Evolutionary conservation across 140 eudicot species (phyloP).

Genomic region (Bidens hawaiensis): DNA sequence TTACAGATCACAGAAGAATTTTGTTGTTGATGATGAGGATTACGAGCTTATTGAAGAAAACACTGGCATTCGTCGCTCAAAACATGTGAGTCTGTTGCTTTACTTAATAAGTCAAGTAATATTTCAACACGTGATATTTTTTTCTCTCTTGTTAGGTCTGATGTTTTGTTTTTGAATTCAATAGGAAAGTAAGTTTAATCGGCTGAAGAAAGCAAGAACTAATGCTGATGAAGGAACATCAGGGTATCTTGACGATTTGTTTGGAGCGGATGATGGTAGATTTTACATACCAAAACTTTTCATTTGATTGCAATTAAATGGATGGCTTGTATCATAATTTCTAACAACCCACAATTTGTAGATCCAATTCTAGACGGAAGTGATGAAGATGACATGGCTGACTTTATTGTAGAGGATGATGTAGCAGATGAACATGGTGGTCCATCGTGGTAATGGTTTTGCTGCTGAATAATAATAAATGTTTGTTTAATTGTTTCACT

Average conservation of each 20-base stretch:
- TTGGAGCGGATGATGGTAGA: conserved; percentile 49
- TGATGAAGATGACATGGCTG: conserved; percentile 77
- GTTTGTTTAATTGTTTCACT: background rate
- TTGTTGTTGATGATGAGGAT: conserved; percentile 67
- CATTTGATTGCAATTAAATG: background rate
- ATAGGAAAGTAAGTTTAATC: conserved; percentile 55
- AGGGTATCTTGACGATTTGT: conserved; percentile 46
- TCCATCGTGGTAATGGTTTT: conserved; percentile 40
- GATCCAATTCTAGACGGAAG: conserved; percentile 46
- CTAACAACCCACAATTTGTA: conserved; percentile 3
- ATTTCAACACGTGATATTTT: background rate
- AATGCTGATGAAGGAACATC: conserved; percentile 48
- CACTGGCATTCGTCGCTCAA: conserved; percentile 43
- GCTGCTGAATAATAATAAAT: background rate
- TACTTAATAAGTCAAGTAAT: conserved; percentile 1
- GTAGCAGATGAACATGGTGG: conserved; percentile 45
- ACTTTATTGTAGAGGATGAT: conserved; percentile 73
- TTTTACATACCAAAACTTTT: background rate
- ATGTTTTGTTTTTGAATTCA: background rate
- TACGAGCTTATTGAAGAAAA: conserved; percentile 64
- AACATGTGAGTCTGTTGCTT: conserved; percentile 32
- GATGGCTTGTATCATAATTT: background rate
- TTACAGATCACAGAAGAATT: conserved; percentile 39
- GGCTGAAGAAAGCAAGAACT: conserved; percentile 58
- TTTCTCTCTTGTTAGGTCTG: background rate